Conservation (phyloP, 805 yeast genomes). For the Lipomyces starkeyi region DNA sequence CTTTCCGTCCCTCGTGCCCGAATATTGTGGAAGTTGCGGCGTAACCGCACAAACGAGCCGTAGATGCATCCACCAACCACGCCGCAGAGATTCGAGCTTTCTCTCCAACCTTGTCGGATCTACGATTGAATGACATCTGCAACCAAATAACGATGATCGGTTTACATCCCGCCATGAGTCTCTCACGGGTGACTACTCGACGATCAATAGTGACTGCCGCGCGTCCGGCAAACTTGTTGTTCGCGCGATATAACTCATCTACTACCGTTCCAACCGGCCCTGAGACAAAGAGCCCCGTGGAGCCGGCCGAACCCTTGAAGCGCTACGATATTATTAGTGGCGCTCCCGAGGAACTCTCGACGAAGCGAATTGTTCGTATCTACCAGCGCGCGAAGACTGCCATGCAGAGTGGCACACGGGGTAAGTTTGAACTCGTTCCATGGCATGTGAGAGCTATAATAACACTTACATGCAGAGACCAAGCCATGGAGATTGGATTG, state of each 20-base stretch:
- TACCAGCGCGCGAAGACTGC: conserved; percentile 79
- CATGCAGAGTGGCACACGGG: conserved; percentile 69
- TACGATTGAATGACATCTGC: neutral
- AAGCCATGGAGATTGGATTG: conserved; percentile 77
- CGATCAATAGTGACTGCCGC: conserved; percentile 6
- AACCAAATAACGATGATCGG: conserved; percentile 21
- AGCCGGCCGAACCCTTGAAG: conserved; percentile 43
- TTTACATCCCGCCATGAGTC: conserved; percentile 14
- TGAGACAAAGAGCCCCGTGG: conserved; percentile 30
- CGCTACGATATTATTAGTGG: conserved; percentile 70
- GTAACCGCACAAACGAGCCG: neutral
- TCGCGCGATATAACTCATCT: conserved; percentile 25
- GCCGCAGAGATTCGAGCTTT: conserved; percentile 9
- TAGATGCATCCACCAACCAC: conserved; percentile 28
- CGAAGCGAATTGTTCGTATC: conserved; percentile 74
- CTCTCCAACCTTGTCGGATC: neutral
- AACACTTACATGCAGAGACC: conserved; percentile 39
- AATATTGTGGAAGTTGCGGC: neutral
- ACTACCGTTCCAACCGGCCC: conserved; percentile 12
- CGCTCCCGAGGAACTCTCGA: conserved; percentile 69
- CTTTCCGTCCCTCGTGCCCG: neutral
- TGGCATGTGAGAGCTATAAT: neutral
- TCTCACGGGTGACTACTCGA: conserved; percentile 17
- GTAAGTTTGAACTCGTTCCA: conserved; percentile 27
- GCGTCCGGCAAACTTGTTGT: conserved; percentile 7